A percentile compares a stretch with the other conserved stretches of the same genome.
phyloP scores from a whole-genome alignment of 2,329 filamentous ascomycete genomes.

The Apiospora sp. region DNA sequence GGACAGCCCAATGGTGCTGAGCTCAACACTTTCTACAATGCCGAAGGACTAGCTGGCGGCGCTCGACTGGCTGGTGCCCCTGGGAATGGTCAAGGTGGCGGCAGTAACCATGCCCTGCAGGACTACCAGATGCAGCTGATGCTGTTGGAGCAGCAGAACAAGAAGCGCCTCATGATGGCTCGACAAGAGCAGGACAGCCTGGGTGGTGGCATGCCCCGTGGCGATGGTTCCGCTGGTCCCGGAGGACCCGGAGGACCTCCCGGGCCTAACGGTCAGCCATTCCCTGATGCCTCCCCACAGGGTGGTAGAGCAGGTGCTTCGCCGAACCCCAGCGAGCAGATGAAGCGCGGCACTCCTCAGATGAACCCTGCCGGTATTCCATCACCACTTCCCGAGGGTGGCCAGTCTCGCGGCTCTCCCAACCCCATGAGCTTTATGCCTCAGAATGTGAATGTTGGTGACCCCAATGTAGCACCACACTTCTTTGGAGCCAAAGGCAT shows the following conservation, averaged over 20 bases:
- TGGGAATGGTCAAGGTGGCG: slow-evolving; percentile 55
- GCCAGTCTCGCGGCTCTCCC: slow-evolving; percentile 71
- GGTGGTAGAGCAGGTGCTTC: slow-evolving; percentile 74
- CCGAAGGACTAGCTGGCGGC: slow-evolving; percentile 61
- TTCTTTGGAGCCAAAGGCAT: slow-evolving; percentile 62
- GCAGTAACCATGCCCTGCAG: slow-evolving; percentile 81
- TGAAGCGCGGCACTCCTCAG: slow-evolving; percentile 80
- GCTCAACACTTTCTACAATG: slow-evolving; percentile 69
- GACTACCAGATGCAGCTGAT: slow-evolving; percentile 92
- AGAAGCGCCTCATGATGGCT: slow-evolving; percentile 85
- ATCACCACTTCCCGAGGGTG: slow-evolving; percentile 75
- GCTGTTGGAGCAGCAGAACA: slow-evolving; percentile 87
- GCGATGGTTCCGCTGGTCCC: slow-evolving; percentile 59
- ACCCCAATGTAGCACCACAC: slow-evolving; percentile 65
- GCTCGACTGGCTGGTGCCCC: slow-evolving; percentile 64
- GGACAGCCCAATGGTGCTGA: slow-evolving; percentile 69
- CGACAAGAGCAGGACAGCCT: slow-evolving; percentile 79
- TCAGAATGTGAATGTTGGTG: slow-evolving; percentile 58
- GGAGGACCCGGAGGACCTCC: slow-evolving; percentile 53
- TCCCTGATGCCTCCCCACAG: slow-evolving; percentile 75
- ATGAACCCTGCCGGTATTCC: slow-evolving; percentile 74
- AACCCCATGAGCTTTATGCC: slow-evolving; percentile 70
- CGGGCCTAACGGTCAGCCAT: slow-evolving; percentile 67
- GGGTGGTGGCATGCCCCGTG: slow-evolving; percentile 55
- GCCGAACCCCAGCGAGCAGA: slow-evolving; percentile 79